Percentiles rank a stretch among this genome's conserved stretches.
Evolutionary conservation across 139 green algal genomes (phyloP).

Genomic region (Haematococcus sp.): DNA sequence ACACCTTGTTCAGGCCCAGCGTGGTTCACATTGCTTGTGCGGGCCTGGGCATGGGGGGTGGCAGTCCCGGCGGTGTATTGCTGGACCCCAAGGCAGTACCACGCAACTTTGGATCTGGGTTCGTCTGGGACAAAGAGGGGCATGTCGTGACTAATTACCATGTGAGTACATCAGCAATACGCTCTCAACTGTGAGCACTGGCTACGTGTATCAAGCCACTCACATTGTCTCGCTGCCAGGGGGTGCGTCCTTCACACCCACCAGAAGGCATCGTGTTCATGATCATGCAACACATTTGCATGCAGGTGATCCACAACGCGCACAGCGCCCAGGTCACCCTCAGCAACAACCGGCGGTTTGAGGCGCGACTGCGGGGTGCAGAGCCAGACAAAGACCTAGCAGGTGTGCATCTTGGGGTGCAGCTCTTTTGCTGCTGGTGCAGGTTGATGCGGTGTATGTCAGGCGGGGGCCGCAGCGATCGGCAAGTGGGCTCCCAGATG

Average conservation of each 20-base stretch:
- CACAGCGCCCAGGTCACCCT: constrained; percentile 31
- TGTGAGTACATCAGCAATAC: constrained; percentile 28
- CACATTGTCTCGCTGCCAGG: no score
- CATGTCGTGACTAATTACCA: constrained; percentile 82
- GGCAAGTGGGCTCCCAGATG: no score
- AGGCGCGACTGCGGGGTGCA: constrained; percentile 46
- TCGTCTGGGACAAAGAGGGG: constrained; percentile 62
- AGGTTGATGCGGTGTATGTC: no score
- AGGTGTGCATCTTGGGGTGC: neutral
- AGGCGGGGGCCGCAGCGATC: no score
- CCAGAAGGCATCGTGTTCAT: neutral
- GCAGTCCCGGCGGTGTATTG: neutral
- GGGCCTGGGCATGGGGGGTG: neutral
- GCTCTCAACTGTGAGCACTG: no score
- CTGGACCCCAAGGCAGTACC: constrained; percentile 27
- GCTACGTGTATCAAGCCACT: no score
- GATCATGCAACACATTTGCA: constrained; percentile 1
- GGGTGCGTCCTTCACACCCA: no score
- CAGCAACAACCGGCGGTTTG: constrained; percentile 36
- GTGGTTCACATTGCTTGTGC: constrained; percentile 32
- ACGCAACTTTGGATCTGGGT: constrained; percentile 61
- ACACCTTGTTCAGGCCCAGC: constrained; percentile 6
- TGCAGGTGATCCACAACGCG: constrained; percentile 21
- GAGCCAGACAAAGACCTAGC: constrained; percentile 75
- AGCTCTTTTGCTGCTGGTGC: neutral